phyloP scores from a whole-genome alignment of 106 monocot species.

The Dioscorea zingiberensis region DNA sequence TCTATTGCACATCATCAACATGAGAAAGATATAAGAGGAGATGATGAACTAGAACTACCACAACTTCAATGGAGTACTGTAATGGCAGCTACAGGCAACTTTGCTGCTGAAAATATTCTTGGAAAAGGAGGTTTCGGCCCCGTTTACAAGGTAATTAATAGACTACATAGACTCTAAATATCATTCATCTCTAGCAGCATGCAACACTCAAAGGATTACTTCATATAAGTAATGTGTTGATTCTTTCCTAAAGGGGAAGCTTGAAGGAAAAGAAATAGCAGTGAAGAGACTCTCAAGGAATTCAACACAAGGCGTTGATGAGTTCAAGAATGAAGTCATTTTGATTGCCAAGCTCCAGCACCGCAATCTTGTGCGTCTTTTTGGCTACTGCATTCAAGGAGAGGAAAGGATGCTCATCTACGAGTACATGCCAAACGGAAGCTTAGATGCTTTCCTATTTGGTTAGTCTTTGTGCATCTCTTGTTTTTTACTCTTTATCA shows the following conservation, averaged over 20 bases:
- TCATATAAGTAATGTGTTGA: not conserved
- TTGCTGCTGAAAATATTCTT: slow-evolving; percentile 12
- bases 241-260: slow-evolving; percentile 3
- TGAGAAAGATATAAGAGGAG: not conserved
- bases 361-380: slow-evolving; percentile 25
- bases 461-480: slow-evolving; percentile 7
- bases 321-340: too few species aligned
- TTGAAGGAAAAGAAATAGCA: slow-evolving; percentile 19
- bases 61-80: slow-evolving; percentile 8
- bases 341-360: too few species aligned
- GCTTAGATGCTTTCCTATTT: slow-evolving; percentile 27
- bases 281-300: slow-evolving; percentile 17
- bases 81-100: slow-evolving; percentile 12
- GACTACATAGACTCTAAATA: too few species aligned
- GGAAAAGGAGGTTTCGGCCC: slow-evolving; percentile 36
- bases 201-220: not conserved
- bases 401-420: slow-evolving; percentile 30
- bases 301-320: slow-evolving; percentile 23
- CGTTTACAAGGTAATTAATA: slow-evolving; percentile 25
- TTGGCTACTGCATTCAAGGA: slow-evolving; percentile 27
- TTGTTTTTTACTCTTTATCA: too few species aligned
- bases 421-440: slow-evolving; percentile 27
- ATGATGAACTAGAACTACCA: slow-evolving; percentile 8
- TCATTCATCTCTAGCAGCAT: too few species aligned
- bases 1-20: too few species aligned